Base-by-base conservation (phyloP, 1,284 basidiomycete genomes). In the Tilletia walkeri region DNA sequence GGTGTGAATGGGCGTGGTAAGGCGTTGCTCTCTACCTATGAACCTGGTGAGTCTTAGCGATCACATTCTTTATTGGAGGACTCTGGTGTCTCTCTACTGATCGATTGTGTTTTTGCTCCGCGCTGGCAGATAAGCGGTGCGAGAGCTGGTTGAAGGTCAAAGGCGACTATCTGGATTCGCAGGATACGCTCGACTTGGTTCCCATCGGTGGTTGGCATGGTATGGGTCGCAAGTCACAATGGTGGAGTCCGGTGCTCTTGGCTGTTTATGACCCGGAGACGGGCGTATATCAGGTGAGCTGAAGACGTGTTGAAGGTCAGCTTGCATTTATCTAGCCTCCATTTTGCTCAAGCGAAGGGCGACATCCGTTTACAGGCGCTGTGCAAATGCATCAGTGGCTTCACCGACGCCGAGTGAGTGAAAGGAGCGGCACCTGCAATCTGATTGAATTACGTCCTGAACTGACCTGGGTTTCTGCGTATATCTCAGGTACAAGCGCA, bases 231-330 rank as follows among this genome's bases (percentile, higher is more conserved):
- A 97, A 96, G 84, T 91, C 90, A 9, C 88, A 89, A 38, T 96
- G 93, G 93, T 97, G 94, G 93, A 91, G 90, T 73, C 94, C 94
- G 0, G 89, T 96, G 76, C 86, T 97, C 14, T 87, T 96, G 41
- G 94, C 91, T 30, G 69, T 80, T 66, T 91, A 92, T 87, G 90
- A 95, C 80, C 86, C 89, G 18, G 87, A 88, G 70, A 87, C 86
- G 3, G 92, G 90, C 16, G 88, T 86, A 61, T 87, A 91, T 71
- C 89, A 93, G 67, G 59, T 63, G 34, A n/a, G 59, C n/a, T 18
- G 12, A 18, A 36, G 56, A 24, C 1, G 20, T 45, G 47, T 18
- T 45, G 36, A 18, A 41, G 9, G 38, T 30, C 1, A 10, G 50
- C 50, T 30, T n/a, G 50, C 18, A 48, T 10, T 7, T 53, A 2